Conservation (phyloP, 306 rosid species). For the Quercus ilex region DNA sequence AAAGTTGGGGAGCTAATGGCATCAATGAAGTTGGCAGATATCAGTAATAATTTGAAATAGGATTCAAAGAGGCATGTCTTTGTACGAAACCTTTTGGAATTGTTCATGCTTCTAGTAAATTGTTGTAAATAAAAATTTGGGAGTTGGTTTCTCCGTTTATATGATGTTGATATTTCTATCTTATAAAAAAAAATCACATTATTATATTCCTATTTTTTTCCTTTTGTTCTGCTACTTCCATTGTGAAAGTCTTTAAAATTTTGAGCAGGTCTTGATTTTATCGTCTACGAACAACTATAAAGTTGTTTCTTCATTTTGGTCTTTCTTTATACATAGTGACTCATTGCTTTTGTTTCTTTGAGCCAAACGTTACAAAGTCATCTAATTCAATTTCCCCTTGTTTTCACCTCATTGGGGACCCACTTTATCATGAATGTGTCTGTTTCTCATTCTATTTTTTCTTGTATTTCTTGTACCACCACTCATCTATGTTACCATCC, state of each 20-base stretch:
- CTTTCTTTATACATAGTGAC: too few species aligned
- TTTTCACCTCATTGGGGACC: background rate
- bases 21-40: background rate
- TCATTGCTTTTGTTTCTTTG: background rate
- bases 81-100: background rate
- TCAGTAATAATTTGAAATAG: background rate
- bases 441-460: background rate
- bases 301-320: too few species aligned
- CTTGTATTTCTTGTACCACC: background rate
- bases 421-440: background rate
- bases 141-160: background rate
- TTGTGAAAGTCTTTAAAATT: background rate
- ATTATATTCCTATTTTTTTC: background rate
- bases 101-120: background rate
- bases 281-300: too few species aligned
- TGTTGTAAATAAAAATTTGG: background rate
- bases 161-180: background rate
- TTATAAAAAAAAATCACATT: background rate
- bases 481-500: background rate
- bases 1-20: background rate
- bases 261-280: background rate
- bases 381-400: background rate
- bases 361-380: background rate
- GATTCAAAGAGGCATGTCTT: background rate
- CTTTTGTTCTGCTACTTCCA: background rate